Evolutionary conservation across 352 stramenopile genomes (phyloP), one percentile per base, ranked within the genome.

Genomic region (Phytophthora pinifolia): DNA sequence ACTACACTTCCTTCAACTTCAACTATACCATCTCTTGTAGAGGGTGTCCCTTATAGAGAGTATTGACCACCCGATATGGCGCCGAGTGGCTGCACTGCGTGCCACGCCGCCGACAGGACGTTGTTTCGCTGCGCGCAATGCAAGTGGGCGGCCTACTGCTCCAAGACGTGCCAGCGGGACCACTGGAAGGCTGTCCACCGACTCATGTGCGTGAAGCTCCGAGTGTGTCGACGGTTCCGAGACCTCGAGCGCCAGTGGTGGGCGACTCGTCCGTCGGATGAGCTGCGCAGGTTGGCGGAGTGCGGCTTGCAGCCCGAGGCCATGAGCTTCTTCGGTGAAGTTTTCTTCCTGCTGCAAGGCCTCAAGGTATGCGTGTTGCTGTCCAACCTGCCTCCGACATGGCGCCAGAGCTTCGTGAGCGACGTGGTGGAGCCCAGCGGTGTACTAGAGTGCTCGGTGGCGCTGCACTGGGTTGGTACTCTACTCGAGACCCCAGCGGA

Each of bases 311-410:
- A 79, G 5, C 67, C 75, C 1, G 29, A 75, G 4, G 73, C 79
- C 8, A 86, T 88, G 77, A 37, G 49, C 10, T 92, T 89, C 63
- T 89, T 76, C 58, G 83, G 83, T 4, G 83, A 92, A 65, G 72
- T 90, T 48, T 59, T 88, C 14, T 92, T 92, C 50, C 42, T 84
- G 4, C 62, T 86, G 8, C 44, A 46, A 8, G 78, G 78, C 9
- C 59, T 90, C 38, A 92, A 92, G 60, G 46, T 70, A 10, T 79
- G 76, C 36, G 62, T 88, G 39, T 14, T 92, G 33, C 65, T 92
- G 37, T 90, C 83, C 31, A 88, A 89, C 51, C 45, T 90, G 15
- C 83, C 79, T 10, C 12, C 32, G 0, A 42, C 48, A 3, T 90
- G 74, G 76, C 69, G 71, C 13, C 22, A 33, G 2, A 69, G 62